A percentile compares a stretch with the other conserved stretches of the same genome.
These are phyloP conservation scores for Cladorrhinum samala DNA, from an alignment of 495 filamentous ascomycete species.

Conservation along the genomic window DNA sequence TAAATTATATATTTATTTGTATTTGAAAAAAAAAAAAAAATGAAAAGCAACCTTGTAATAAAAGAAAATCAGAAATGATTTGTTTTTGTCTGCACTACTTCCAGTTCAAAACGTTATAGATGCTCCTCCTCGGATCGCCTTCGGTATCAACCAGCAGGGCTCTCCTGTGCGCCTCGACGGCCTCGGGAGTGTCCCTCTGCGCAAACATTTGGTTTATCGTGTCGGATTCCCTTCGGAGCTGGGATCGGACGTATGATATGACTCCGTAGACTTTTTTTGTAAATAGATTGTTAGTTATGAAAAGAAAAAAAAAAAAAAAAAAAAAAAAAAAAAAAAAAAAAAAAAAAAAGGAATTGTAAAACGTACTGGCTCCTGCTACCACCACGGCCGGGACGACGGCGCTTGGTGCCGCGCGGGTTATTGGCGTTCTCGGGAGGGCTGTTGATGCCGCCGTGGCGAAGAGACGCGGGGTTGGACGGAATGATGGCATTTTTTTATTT, in stretches of 20 bases:
- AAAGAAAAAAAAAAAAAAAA: not conserved
- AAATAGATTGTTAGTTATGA: too few relatives aligned
- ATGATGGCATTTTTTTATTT: not conserved
- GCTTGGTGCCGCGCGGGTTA: not conserved
- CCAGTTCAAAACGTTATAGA: constrained; percentile 3
- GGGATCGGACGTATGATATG: not conserved
- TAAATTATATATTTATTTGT: too few relatives aligned
- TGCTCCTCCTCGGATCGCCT: not conserved
- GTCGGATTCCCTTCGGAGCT: not conserved
- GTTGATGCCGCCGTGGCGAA: not conserved
- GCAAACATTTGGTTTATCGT: constrained; percentile 1
- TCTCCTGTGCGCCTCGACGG: not conserved
- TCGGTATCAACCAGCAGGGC: not conserved
- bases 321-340: not conserved
- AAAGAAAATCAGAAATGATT: not conserved
- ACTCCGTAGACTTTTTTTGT: not conserved
- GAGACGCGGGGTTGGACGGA: not conserved
- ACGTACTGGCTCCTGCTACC: not conserved
- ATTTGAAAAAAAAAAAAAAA: not conserved
- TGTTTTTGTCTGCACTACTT: too few relatives aligned
- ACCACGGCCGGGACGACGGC: not conserved
- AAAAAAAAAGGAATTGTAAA: not conserved
- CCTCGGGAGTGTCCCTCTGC: not conserved
- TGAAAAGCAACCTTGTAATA: not conserved
- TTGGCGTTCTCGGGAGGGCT: not conserved